A percentile compares a stretch with the other conserved stretches of the same genome.
Conservation (phyloP, 1,139 yeast genomes). For the Geotrichum reessii region DNA sequence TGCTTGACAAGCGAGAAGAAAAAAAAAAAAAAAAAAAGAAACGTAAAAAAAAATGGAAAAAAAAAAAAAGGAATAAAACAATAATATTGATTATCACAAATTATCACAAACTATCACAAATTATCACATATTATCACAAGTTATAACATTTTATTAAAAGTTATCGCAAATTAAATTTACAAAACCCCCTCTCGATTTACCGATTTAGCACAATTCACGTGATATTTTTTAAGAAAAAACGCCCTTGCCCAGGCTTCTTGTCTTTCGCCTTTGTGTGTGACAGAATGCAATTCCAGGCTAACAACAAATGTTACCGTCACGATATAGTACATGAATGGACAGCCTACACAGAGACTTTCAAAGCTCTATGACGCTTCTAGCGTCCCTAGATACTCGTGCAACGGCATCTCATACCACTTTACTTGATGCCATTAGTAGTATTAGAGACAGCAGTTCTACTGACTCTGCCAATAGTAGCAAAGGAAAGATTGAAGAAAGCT, state of each 20-base stretch:
- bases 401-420: neutral
- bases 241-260: neutral
- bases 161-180: neutral
- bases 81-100: neutral
- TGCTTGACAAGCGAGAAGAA: neutral
- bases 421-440: neutral
- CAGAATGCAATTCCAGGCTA: neutral
- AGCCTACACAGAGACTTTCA: conserved; percentile 5
- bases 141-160: neutral
- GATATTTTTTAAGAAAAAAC: too few relatives aligned
- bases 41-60: neutral
- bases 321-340: neutral
- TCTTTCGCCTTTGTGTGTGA: neutral
- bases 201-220: too few relatives aligned
- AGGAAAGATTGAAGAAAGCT: neutral
- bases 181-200: too few relatives aligned
- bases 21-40: neutral
- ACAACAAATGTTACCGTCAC: neutral
- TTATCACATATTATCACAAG: neutral
- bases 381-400: conserved; percentile 4
- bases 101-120: too few relatives aligned
- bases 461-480: neutral
- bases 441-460: too few relatives aligned
- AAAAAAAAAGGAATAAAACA: neutral
- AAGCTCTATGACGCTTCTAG: conserved; percentile 3